Percentiles rank a stretch among this genome's conserved stretches.
Evolutionary conservation across 2,329 filamentous ascomycete genomes (phyloP).

Genomic region (Ophiostoma himal-ulmi): DNA sequence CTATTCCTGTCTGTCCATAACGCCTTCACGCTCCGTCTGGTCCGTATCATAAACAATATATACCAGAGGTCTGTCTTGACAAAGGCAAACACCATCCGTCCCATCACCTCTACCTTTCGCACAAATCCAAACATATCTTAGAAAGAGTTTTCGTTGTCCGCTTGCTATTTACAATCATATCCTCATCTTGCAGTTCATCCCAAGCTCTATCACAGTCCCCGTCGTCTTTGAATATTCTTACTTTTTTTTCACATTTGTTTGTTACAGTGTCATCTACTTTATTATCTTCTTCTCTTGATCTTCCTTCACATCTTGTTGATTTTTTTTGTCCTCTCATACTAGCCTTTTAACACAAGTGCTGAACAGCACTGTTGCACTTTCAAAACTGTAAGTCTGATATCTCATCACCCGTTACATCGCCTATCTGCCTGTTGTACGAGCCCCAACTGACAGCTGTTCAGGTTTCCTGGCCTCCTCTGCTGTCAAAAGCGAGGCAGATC

Average conservation of each 20-base stretch:
- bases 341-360: not conserved
- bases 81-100: not conserved
- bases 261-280: too few species aligned
- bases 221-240: too few species aligned
- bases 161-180: too few species aligned
- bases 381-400: not conserved
- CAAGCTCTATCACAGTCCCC: too few species aligned
- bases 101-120: not conserved
- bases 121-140: too few species aligned
- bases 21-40: not conserved
- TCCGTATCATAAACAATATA: not conserved
- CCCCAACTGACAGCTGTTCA: not conserved
- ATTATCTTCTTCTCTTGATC: too few species aligned
- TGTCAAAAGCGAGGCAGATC: not conserved
- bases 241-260: too few species aligned
- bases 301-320: not conserved
- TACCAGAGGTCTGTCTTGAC: not conserved
- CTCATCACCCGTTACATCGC: not conserved
- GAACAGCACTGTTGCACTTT: not conserved
- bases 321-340: not conserved
- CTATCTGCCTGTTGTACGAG: not conserved
- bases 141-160: fast-evolving
- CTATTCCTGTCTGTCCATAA: not conserved
- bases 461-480: not conserved
- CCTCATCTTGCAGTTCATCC: too few species aligned